Percentiles rank a stretch among this genome's conserved stretches.
Conservation (phyloP, 139 green algal genomes). For the Axilococcus clingmanii region DNA sequence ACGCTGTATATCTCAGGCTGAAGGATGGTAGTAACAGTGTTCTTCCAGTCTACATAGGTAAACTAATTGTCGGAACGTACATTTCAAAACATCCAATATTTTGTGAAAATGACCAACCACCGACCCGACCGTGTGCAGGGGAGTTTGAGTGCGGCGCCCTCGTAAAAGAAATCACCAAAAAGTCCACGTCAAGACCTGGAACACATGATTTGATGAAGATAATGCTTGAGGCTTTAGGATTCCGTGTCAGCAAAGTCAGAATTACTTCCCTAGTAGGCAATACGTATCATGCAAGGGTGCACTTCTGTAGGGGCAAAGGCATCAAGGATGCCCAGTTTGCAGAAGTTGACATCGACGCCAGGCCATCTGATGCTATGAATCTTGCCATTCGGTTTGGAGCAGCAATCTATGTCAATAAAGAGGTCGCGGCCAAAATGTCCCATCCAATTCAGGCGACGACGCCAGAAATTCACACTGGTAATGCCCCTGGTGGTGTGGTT, state of each 20-base stretch:
- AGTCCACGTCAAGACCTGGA: constrained; percentile 27
- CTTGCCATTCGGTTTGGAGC: constrained; percentile 64
- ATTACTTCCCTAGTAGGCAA: constrained; percentile 41
- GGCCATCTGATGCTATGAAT: constrained; percentile 74
- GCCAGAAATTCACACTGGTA: neutral
- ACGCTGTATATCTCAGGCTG: constrained; percentile 38
- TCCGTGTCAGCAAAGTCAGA: constrained; percentile 41
- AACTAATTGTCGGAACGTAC: constrained; percentile 1
- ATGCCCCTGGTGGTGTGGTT: neutral
- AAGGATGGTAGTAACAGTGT: constrained; percentile 24
- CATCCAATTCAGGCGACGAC: neutral
- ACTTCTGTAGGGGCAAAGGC: constrained; percentile 10
- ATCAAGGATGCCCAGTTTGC: constrained; percentile 2
- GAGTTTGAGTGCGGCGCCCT: constrained; percentile 40
- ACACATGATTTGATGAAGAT: constrained; percentile 59
- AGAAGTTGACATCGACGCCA: constrained; percentile 62
- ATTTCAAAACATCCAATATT: neutral
- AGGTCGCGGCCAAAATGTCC: constrained; percentile 25
- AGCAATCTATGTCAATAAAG: constrained; percentile 64
- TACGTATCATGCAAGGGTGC: constrained; percentile 51
- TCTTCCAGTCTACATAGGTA: constrained; percentile 42
- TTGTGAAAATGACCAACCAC: too few species aligned
- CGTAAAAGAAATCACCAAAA: constrained; percentile 37
- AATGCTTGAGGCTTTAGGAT: constrained; percentile 38
- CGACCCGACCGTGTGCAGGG: too few species aligned